phyloP scores from a whole-genome alignment of 331 rosid species.

The Pyrus hybrid region DNA sequence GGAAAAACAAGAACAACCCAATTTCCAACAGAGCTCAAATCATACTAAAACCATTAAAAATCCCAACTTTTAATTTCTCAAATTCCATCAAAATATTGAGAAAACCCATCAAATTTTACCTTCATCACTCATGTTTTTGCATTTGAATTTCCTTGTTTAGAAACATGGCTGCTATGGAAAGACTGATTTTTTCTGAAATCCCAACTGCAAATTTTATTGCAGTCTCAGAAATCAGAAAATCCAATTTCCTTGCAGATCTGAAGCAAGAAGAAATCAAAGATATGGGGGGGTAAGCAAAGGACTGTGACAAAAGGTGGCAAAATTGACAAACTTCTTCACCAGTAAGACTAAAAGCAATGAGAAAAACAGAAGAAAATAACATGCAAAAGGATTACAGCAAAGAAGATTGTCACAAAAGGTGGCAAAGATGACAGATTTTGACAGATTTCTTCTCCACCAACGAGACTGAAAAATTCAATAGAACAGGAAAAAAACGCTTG shows the following conservation, averaged over 20 bases:
- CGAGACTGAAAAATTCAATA: constrained; percentile 13
- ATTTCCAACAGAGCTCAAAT: constrained; percentile 3
- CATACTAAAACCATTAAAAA: constrained; percentile 14
- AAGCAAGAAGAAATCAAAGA: constrained; percentile 8
- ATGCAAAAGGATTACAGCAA: neutral
- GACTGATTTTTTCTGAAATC: constrained; percentile 15
- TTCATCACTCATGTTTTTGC: constrained; percentile 6
- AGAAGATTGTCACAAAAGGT: neutral
- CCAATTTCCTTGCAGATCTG: constrained; percentile 51
- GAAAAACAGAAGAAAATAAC: neutral
- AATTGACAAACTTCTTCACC: constrained; percentile 8
- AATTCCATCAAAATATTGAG: too few species aligned
- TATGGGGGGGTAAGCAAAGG: neutral
- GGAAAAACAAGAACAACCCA: neutral
- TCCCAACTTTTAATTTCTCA: constrained; percentile 3
- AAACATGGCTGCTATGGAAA: neutral
- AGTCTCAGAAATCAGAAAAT: constrained; percentile 18
- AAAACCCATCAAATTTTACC: constrained; percentile 3
- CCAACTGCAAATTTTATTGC: constrained; percentile 22
- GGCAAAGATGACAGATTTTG: constrained; percentile 18
- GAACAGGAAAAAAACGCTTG: neutral
- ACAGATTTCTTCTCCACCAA: neutral
- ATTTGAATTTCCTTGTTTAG: constrained; percentile 10
- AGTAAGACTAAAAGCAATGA: constrained; percentile 15
- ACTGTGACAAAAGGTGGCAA: constrained; percentile 5